Base-by-base conservation (phyloP, 495 filamentous ascomycete species). In the Talaromyces trachyspermus region DNA sequence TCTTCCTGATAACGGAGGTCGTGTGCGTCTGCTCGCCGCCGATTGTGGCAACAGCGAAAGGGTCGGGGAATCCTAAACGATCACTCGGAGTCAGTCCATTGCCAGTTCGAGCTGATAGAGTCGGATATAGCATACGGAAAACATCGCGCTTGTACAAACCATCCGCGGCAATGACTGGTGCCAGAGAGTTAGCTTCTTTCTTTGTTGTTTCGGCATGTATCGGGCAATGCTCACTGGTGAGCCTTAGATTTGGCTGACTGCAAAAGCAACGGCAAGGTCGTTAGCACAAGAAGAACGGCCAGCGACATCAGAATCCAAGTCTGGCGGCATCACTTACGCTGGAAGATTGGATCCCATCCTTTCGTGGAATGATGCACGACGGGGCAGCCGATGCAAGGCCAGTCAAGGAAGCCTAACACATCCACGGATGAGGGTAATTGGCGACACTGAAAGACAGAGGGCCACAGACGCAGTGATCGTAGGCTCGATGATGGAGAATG, bases 141-240 rank as follows among this genome's bases (percentile, higher is more conserved):
- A 99, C 89, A 89, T 99, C 92, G 55, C 92, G 83, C 70, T 96
- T 97, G 77, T 96, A 95, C 52, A 99, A 77, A 38, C 94, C 89
- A 75, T 99, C 92, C 51, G 92, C 92, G 54, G 92, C 92, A 74
- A 99, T 95, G 67, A 99, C 92, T 95, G 52, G 54, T 38, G 18
- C 10, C 18, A 22, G n/a, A 51, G 32, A 11, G 51, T 63, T 42
- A 61, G 56, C 22, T 7, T 17, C 9, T 56, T 25, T 20, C 17
- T 37, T 38, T 50, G 30, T n/a, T 53, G 30, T 23, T 25, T 37
- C 41, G 35, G 36, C 6, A n/a, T 10, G 23, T 32, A 30, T 29
- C 46, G 22, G 29, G 32, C n/a, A n/a, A 49, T 50, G 48, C 72
- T 65, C 74, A 83, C 79, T 81, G 63, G 78, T 83, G 56, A 83